These are phyloP conservation scores for Quillaja saponaria DNA, from an alignment of 306 rosid species.

Conservation along the genomic window DNA sequence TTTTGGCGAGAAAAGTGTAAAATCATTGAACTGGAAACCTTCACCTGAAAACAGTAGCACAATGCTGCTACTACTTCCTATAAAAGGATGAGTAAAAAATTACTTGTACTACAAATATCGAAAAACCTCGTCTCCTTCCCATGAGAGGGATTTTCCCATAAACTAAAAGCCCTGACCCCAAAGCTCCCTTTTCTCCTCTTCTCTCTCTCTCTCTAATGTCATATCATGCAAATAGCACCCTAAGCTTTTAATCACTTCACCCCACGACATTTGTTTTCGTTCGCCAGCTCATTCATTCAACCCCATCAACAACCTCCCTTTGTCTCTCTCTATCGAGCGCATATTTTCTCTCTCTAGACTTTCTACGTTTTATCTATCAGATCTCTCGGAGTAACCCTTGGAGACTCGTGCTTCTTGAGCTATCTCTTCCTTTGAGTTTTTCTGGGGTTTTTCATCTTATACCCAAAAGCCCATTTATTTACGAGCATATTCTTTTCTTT, in stretches of 20 bases:
- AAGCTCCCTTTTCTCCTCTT: slow-evolving; percentile 23
- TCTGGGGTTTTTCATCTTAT: slow-evolving; percentile 31
- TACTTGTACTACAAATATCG: slow-evolving; percentile 25
- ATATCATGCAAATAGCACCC: slow-evolving; percentile 74
- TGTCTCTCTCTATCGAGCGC: slow-evolving; percentile 1
- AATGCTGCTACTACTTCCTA: not conserved
- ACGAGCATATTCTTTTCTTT: slow-evolving; percentile 5
- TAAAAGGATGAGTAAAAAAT: not conserved
- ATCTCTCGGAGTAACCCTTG: slow-evolving; percentile 62
- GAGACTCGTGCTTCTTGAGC: slow-evolving; percentile 48
- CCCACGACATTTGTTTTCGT: slow-evolving; percentile 56
- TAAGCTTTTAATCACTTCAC: slow-evolving; percentile 44
- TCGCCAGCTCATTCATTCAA: slow-evolving; percentile 75
- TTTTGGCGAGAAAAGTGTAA: slow-evolving; percentile 19
- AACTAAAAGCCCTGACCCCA: slow-evolving; percentile 45
- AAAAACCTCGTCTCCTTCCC: slow-evolving; percentile 51
- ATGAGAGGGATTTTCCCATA: slow-evolving; percentile 52
- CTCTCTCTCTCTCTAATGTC: slow-evolving; percentile 49
- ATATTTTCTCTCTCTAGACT: slow-evolving; percentile 29
- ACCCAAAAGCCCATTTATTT: slow-evolving; percentile 28
- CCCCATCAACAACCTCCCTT: slow-evolving; percentile 54
- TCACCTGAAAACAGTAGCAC: slow-evolving; percentile 33
- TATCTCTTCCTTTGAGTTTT: slow-evolving; percentile 3
- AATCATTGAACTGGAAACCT: slow-evolving; percentile 22
- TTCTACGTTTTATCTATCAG: slow-evolving; percentile 61